phyloP scores from a whole-genome alignment of 192 early-diverging fungal species.

The Funneliformis geosporum region DNA sequence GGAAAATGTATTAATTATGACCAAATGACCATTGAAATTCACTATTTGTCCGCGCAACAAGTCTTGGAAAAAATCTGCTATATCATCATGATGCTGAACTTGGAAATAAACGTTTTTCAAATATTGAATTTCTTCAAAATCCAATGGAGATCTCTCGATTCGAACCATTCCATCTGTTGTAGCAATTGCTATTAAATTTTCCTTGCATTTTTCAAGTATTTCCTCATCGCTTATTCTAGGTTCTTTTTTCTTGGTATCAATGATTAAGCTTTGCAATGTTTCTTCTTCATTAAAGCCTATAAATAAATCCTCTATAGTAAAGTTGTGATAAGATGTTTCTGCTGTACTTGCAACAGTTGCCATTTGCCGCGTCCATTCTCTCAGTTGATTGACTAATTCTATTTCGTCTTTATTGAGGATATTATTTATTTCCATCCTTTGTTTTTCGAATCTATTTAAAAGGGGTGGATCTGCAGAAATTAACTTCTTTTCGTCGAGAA shows the following conservation, averaged over 20 bases:
- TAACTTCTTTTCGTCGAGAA: slow-evolving; percentile 31
- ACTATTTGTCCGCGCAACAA: neutral
- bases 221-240: neutral
- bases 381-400: neutral
- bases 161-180: slow-evolving; percentile 29
- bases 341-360: neutral
- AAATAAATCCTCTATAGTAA: slow-evolving; percentile 16
- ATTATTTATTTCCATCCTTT: slow-evolving; percentile 26
- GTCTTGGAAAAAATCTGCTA: slow-evolving; percentile 13
- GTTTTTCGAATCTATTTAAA: slow-evolving; percentile 32
- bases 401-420: neutral
- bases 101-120: slow-evolving; percentile 26
- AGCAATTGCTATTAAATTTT: slow-evolving; percentile 8
- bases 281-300: slow-evolving; percentile 31
- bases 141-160: slow-evolving; percentile 5
- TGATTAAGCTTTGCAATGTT: slow-evolving; percentile 33
- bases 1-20: slow-evolving; percentile 33
- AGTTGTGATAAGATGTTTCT: neutral
- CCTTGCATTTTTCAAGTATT: slow-evolving; percentile 9
- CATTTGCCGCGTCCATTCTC: slow-evolving; percentile 8
- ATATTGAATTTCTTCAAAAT: slow-evolving; percentile 3
- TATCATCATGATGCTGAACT: slow-evolving; percentile 6
- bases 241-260: slow-evolving; percentile 1
- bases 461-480: slow-evolving; percentile 29
- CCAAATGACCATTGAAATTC: neutral